phyloP scores from a whole-genome alignment of 768 basidiomycete species.

The Melanogaster broomeanus region DNA sequence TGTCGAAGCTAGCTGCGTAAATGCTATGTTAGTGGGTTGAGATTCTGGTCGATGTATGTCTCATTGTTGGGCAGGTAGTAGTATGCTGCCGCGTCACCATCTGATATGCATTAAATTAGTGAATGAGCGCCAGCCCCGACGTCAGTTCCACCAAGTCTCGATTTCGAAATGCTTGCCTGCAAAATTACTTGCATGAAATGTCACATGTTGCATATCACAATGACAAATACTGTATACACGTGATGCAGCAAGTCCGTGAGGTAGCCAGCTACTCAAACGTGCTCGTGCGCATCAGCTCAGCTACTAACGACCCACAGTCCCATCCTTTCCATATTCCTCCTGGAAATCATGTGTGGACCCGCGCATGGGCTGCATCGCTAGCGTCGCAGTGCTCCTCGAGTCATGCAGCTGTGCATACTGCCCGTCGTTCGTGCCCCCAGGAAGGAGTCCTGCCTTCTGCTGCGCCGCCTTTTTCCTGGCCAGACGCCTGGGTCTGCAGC shows the following conservation, averaged over 20 bases:
- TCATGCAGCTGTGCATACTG: constrained; percentile 26
- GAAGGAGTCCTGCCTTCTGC: constrained; percentile 12
- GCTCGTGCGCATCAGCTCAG: constrained; percentile 9
- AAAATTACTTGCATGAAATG: too few relatives aligned
- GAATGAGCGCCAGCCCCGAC: too few relatives aligned
- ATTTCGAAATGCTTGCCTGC: too few relatives aligned
- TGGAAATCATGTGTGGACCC: constrained; percentile 18
- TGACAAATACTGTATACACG: constrained; percentile 8
- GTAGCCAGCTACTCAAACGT: constrained; percentile 37
- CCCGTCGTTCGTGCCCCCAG: constrained; percentile 2
- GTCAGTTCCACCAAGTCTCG: too few relatives aligned
- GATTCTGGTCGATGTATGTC: too few relatives aligned
- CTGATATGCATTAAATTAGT: too few relatives aligned
- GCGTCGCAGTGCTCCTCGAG: constrained; percentile 28
- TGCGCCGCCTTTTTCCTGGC: constrained; percentile 22
- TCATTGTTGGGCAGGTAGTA: too few relatives aligned
- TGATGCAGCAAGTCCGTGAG: constrained; percentile 17
- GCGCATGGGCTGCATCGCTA: constrained; percentile 32
- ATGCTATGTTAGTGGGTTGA: too few relatives aligned
- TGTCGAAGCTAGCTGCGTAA: background rate
- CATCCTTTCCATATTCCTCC: constrained; percentile 17
- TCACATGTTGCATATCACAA: background rate
- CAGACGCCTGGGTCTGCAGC: constrained; percentile 44
- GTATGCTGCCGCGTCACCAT: too few relatives aligned
- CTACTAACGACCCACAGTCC: constrained; percentile 11